Conservation (phyloP, 805 yeast genomes). For the Lipomyces orientalis region DNA sequence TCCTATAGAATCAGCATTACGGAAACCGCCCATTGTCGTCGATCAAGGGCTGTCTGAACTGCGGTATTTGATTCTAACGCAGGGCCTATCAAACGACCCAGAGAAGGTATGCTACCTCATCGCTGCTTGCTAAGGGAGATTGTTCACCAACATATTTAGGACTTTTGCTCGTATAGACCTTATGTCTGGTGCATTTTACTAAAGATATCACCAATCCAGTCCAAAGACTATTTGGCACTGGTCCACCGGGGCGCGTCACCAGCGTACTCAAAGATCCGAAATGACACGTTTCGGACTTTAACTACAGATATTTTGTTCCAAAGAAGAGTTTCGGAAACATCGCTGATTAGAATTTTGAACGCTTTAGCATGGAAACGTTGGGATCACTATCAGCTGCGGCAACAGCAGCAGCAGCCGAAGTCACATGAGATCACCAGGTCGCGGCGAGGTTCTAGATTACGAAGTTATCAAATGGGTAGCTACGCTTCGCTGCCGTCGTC, state of each 20-base stretch:
- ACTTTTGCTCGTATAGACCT: slow-evolving; percentile 67
- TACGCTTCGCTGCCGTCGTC: slow-evolving; percentile 1
- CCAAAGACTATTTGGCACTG: slow-evolving; percentile 60
- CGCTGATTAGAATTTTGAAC: slow-evolving; percentile 70
- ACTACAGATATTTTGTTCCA: slow-evolving; percentile 73
- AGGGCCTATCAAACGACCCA: slow-evolving; percentile 33
- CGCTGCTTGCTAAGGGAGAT: neutral
- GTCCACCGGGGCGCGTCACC: slow-evolving; percentile 64
- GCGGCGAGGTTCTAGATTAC: slow-evolving; percentile 18
- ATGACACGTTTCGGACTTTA: slow-evolving; percentile 85
- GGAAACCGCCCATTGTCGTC: slow-evolving; percentile 26
- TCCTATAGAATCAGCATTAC: slow-evolving; percentile 26
- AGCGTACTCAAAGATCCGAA: slow-evolving; percentile 70
- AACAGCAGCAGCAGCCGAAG: slow-evolving; percentile 33
- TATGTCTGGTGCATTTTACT: slow-evolving; percentile 83
- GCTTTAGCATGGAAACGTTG: slow-evolving; percentile 60
- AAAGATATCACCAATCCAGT: slow-evolving; percentile 62
- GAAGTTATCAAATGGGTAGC: neutral
- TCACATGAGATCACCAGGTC: slow-evolving; percentile 6
- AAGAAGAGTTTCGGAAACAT: slow-evolving; percentile 67
- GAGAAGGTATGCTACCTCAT: slow-evolving; percentile 13
- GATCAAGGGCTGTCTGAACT: slow-evolving; percentile 36
- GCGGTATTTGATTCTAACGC: slow-evolving; percentile 33
- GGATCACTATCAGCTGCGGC: slow-evolving; percentile 19
- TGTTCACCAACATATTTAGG: slow-evolving; percentile 36